Evolutionary conservation across 495 filamentous ascomycete genomes (phyloP), one percentile per base, ranked within the genome.

Genomic region (Lichina pygmaea): DNA sequence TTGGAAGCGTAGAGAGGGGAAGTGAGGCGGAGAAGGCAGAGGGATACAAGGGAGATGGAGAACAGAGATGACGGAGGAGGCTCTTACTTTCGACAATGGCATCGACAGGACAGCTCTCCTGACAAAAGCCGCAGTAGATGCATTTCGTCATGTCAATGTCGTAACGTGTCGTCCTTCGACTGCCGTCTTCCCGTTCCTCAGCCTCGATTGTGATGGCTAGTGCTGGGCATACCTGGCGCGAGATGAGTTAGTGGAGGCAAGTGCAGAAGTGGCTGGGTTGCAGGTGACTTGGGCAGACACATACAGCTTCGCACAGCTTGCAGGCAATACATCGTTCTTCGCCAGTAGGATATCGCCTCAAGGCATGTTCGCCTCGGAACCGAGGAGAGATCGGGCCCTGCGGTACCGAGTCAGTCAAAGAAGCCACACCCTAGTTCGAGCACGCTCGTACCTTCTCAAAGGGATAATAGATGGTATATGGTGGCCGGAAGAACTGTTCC

Each of bases 81-180:
- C 33, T 61, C 68, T 56, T 58, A 73, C 70, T 81, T 62, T 93
- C 86, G 40, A 97, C 89, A 59, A 97, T 95, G 34, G 89, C 89
- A 62, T 97, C 89, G 33, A 95, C 89, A 32, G 89, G 89, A 63
- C 89, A 97, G 51, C 81, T 91, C 68, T 97, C 89, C 65, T 97
- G 89, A 70, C 89, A 97, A 68, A 91, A 91, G 11, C 89, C 89
- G 59, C 89, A 97, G 71, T 95, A 97, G 59, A 97, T 97, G 64
- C 89, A 97, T 68, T 97, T 97, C 57, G 89, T 95, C 89, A 97
- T 97, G 68, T 97, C 89, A 60, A 97, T 93, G 64, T 97, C 89
- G 64, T 97, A 97, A 57, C 86, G 74, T 44, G 86, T 93, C 42
- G 89, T 97, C 54, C 89, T 72, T 56, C 89, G 72, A 53, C 81